Evolutionary conservation across 768 basidiomycete genomes (phyloP).

Genomic region (Suillus americanus): DNA sequence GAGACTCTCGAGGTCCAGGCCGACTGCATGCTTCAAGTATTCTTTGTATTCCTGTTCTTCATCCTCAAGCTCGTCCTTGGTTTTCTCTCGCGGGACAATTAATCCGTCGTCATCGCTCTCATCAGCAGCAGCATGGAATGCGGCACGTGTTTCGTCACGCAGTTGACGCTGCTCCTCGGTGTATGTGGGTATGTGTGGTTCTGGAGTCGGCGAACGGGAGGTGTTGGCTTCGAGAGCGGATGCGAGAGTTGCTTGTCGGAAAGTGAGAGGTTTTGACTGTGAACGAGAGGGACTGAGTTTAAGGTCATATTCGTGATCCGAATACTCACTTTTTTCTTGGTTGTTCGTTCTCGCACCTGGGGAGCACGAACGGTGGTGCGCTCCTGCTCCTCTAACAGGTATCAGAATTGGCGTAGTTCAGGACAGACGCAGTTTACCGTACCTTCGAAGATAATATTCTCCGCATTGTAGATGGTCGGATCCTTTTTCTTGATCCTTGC

Average conservation of each 20-base stretch:
- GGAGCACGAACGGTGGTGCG: constrained; percentile 33
- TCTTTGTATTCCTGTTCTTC: constrained; percentile 87
- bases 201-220: constrained; percentile 59
- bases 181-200: constrained; percentile 60
- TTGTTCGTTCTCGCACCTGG: constrained; percentile 22
- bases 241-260: constrained; percentile 71
- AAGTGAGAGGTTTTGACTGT: constrained; percentile 70
- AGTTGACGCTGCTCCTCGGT: constrained; percentile 75
- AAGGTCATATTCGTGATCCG: background rate
- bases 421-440: constrained; percentile 13
- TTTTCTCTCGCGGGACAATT: constrained; percentile 73
- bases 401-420: background rate
- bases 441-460: constrained; percentile 81
- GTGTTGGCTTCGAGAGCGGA: constrained; percentile 49
- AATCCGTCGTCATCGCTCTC: constrained; percentile 58
- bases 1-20: constrained; percentile 66
- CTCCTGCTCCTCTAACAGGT: constrained; percentile 62
- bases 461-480: constrained; percentile 78
- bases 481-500: constrained; percentile 81
- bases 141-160: constrained; percentile 79
- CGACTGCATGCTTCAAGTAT: constrained; percentile 82
- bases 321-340: constrained; percentile 51
- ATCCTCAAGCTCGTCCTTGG: constrained; percentile 67
- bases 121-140: constrained; percentile 59
- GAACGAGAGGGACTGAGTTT: constrained; percentile 5